phyloP scores from a whole-genome alignment of 257 asterid species.

The Gardenia jasminoides region DNA sequence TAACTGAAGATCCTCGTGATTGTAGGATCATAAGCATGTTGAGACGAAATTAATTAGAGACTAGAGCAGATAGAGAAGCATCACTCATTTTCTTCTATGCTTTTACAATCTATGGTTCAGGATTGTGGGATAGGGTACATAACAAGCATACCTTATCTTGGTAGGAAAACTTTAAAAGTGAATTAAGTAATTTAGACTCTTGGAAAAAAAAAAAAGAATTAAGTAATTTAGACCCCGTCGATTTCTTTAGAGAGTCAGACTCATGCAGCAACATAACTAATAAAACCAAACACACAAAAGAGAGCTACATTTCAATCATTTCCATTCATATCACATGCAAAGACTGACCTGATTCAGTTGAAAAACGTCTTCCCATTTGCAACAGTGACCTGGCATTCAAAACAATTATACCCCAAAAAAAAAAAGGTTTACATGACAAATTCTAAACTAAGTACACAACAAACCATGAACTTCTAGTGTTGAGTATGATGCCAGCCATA shows the following conservation, averaged over 20 bases:
- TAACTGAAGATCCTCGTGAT: too few relatives aligned
- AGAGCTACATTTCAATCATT: background rate
- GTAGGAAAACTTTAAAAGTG: background rate
- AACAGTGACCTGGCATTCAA: conserved; percentile 41
- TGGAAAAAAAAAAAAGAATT: too few relatives aligned
- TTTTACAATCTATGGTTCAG: background rate
- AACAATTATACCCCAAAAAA: too few relatives aligned
- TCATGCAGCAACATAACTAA: background rate
- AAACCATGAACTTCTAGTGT: conserved; percentile 43
- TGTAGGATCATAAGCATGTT: background rate
- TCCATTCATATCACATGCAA: conserved; percentile 1
- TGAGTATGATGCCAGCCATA: conserved; percentile 38
- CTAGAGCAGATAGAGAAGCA: background rate
- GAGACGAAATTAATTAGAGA: background rate
- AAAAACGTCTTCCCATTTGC: conserved; percentile 44
- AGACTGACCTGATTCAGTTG: conserved; percentile 68
- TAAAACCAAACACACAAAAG: background rate
- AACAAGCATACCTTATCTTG: background rate
- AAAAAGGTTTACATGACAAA: conserved; percentile 2
- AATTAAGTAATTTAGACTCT: background rate
- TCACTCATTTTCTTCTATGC: background rate
- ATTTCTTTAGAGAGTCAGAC: background rate
- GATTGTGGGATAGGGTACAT: background rate
- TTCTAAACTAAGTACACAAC: conserved; percentile 20
- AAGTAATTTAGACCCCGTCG: background rate